phyloP scores from a whole-genome alignment of 208 protist species.

The Trypanosoma melophagium region DNA sequence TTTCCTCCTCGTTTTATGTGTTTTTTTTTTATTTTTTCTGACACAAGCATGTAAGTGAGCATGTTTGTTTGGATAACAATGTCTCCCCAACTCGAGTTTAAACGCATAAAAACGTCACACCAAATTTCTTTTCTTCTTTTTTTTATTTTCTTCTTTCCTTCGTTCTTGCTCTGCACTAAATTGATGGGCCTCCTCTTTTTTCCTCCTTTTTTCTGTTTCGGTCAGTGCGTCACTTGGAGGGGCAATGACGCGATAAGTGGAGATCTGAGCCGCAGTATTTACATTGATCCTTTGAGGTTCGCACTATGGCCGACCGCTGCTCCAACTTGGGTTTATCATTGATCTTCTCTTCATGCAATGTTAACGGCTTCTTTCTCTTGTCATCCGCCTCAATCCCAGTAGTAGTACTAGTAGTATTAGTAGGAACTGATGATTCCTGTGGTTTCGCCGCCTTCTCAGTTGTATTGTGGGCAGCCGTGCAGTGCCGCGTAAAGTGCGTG shows the following conservation, averaged over 20 bases:
- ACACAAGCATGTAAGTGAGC: too few relatives aligned
- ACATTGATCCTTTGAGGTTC: conserved; percentile 75
- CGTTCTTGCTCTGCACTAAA: too few relatives aligned
- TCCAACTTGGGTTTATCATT: background rate
- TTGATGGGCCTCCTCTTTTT: too few relatives aligned
- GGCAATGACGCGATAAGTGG: conserved; percentile 79
- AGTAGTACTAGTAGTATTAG: background rate
- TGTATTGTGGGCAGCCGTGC: conserved; percentile 26
- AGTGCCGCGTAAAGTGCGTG: conserved; percentile 45
- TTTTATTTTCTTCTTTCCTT: too few relatives aligned
- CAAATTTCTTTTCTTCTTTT: too few relatives aligned
- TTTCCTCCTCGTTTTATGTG: too few relatives aligned
- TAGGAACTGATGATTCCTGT: background rate
- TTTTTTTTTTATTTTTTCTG: too few relatives aligned
- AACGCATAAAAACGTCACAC: too few relatives aligned
- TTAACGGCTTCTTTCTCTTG: background rate
- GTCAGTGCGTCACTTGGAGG: conserved; percentile 37
- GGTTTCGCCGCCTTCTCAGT: background rate
- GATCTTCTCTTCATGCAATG: background rate
- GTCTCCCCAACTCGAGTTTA: too few relatives aligned
- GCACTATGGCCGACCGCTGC: conserved; percentile 22
- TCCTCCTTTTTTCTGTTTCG: conserved; percentile 7
- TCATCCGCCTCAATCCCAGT: background rate
- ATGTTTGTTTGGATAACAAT: too few relatives aligned
- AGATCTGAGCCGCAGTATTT: conserved; percentile 69